Conservation (phyloP, 352 stramenopile genomes). For the Phytophthora meadii region DNA sequence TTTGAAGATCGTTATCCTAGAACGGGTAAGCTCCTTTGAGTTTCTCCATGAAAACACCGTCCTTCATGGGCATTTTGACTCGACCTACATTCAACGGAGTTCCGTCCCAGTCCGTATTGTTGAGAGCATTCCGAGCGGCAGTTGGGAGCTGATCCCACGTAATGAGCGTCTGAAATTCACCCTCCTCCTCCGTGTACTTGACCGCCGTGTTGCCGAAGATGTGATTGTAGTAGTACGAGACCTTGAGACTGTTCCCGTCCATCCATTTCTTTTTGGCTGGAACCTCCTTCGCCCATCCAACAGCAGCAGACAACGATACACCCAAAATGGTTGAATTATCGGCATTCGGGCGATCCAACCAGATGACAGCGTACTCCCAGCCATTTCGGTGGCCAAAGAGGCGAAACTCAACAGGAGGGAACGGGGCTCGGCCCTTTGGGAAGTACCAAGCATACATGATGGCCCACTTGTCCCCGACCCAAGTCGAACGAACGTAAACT, state of each 20-base stretch:
- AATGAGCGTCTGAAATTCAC: conserved; percentile 22
- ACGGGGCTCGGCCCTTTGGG: conserved; percentile 37
- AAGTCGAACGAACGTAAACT: conserved; percentile 29
- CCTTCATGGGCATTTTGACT: conserved; percentile 40
- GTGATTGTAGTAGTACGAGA: conserved; percentile 40
- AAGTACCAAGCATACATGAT: conserved; percentile 48
- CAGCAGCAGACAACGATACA: conserved; percentile 21
- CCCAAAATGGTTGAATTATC: conserved; percentile 28
- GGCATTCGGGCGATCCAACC: conserved; percentile 31
- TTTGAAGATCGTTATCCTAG: not conserved
- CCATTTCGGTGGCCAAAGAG: conserved; percentile 38
- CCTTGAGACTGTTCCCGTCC: conserved; percentile 29
- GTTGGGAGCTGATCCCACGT: conserved; percentile 35
- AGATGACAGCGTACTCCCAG: conserved; percentile 53
- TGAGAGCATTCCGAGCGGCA: conserved; percentile 23
- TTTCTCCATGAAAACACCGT: conserved; percentile 38
- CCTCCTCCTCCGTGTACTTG: conserved; percentile 28
- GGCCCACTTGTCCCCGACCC: conserved; percentile 18
- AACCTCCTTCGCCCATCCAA: conserved; percentile 30
- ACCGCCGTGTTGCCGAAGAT: conserved; percentile 20
- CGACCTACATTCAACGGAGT: conserved; percentile 20
- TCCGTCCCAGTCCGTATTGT: conserved; percentile 33
- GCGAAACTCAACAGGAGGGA: not conserved
- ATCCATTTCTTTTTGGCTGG: conserved; percentile 24
- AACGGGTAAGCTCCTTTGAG: conserved; percentile 21